Base-by-base conservation (phyloP, 768 basidiomycete genomes). In the Pisolithus orientalis region DNA sequence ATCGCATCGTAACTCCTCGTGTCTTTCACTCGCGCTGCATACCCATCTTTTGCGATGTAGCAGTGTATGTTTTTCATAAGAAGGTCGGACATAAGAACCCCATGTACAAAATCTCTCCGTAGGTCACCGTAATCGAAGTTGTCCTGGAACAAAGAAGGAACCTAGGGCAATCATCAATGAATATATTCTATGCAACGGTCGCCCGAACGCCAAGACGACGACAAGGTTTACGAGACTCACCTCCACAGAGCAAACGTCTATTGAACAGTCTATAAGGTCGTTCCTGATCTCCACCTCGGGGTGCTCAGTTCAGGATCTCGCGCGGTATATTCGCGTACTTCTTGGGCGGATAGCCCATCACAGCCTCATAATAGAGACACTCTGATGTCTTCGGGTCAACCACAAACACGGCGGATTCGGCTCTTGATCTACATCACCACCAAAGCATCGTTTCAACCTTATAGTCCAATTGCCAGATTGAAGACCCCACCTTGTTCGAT, bases 91-190 rank as follows among this genome's bases (percentile, higher is more conserved):
- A 91, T 95, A 57, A 99, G 76, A 44, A 99, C 80, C 16, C 95
- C 95, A 63, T 90, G 90, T 14, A 97, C 88, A 62, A 99, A 96
- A 70, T 98, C 93, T 58, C 83, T 77, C 52, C 94, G 83, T 54
- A 98, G 79, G 70, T 94, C 92, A 13, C 84, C 83, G 63, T 94
- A 97, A 71, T 98, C 96, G 63, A 99, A 99, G 71, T 98, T 98
- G 71, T 98, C 96, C 66, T 94, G 93, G 72, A 98, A 99, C 5
- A 97, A 67, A 1, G 94, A 94, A 1, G 93, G 94, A 37, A 98
- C 90, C 88, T 96, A 60, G 13, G 52, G n/a, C 32, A 21, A 16
- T 27, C 29, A 34, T n/a, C 38, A 5, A 37, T 47, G 14, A 53
- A 32, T 44, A 39, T 4, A 44, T 37, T 58, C 47, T 44, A 40